Conservation (phyloP, 805 yeast genomes). For the Saccharomyces jurei region DNA sequence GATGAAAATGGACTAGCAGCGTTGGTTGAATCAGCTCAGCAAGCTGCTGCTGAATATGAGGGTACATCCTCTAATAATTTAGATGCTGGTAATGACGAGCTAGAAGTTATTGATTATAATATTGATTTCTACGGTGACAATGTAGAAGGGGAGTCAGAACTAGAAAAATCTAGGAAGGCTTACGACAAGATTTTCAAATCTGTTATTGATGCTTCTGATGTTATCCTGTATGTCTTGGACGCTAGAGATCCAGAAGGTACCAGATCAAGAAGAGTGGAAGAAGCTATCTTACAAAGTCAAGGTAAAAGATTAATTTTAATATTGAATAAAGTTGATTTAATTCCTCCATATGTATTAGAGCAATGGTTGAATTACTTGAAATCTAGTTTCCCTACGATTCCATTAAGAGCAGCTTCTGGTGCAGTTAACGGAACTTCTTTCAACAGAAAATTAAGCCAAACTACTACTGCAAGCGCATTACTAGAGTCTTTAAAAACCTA, state of each 20-base stretch:
- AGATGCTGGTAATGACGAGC: conserved; percentile 34
- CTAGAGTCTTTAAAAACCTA: conserved; percentile 77
- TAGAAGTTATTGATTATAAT: conserved; percentile 46
- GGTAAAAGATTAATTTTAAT: conserved; percentile 75
- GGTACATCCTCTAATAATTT: conserved; percentile 39
- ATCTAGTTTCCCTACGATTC: conserved; percentile 84
- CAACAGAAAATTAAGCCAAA: conserved; percentile 64
- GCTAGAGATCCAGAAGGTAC: conserved; percentile 97
- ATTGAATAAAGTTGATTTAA: conserved; percentile 84
- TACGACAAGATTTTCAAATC: conserved; percentile 90
- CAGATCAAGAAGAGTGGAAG: conserved; percentile 84
- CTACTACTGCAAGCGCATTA: conserved; percentile 64
- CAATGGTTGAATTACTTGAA: conserved; percentile 78
- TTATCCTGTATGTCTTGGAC: conserved; percentile 85
- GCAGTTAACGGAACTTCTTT: conserved; percentile 62
- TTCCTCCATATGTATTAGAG: conserved; percentile 76
- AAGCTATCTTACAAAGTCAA: conserved; percentile 71
- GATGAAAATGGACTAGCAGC: conserved; percentile 65
- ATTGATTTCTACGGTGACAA: conserved; percentile 37
- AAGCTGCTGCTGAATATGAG: conserved; percentile 66
- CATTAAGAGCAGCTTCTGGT: conserved; percentile 72
- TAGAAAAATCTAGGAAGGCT: conserved; percentile 77
- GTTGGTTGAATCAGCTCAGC: conserved; percentile 79
- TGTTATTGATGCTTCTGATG: conserved; percentile 89
- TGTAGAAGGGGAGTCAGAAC: conserved; percentile 39